Conservation (phyloP, 2,329 filamentous ascomycete species). For the Xylaria sp. region DNA sequence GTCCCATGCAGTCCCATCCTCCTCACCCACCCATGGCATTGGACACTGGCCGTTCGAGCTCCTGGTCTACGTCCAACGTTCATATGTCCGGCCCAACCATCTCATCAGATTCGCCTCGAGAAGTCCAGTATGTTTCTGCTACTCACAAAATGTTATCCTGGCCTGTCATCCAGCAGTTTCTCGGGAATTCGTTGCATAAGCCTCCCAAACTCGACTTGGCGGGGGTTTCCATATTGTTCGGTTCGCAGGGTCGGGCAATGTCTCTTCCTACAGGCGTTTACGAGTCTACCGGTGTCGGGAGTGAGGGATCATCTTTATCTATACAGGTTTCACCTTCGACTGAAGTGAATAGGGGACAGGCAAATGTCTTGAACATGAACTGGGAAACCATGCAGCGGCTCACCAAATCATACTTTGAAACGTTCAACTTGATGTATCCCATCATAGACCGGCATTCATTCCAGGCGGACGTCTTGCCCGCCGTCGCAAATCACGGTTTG, state of each 20-base stretch:
- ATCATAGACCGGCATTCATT: conserved; percentile 62
- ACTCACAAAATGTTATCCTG: conserved; percentile 57
- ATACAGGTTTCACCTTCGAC: conserved; percentile 16
- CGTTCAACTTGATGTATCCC: conserved; percentile 61
- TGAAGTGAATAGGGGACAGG: conserved; percentile 19
- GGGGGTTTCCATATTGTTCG: conserved; percentile 40
- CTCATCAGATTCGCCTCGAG: conserved; percentile 18
- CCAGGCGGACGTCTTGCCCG: conserved; percentile 47
- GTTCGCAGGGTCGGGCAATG: conserved; percentile 27
- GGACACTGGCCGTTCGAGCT: conserved; percentile 25
- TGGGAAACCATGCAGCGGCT: conserved; percentile 54
- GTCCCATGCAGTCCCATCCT: conserved; percentile 19
- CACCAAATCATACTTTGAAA: conserved; percentile 60
- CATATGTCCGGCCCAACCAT: conserved; percentile 23
- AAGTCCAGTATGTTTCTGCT: conserved; percentile 38
- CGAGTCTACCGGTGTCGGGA: conserved; percentile 14
- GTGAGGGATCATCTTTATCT: conserved; percentile 15
- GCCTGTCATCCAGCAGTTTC: conserved; percentile 47
- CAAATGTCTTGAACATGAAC: conserved; percentile 38
- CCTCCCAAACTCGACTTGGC: conserved; percentile 38
- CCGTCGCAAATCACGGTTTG: conserved; percentile 52
- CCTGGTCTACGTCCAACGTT: conserved; percentile 30
- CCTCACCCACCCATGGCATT: conserved; percentile 14
- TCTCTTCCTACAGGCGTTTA: conserved; percentile 22
- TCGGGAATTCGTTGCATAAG: conserved; percentile 39